Base-by-base conservation (phyloP, 2,329 filamentous ascomycete genomes). In the Aspergillus puulaauensis region DNA sequence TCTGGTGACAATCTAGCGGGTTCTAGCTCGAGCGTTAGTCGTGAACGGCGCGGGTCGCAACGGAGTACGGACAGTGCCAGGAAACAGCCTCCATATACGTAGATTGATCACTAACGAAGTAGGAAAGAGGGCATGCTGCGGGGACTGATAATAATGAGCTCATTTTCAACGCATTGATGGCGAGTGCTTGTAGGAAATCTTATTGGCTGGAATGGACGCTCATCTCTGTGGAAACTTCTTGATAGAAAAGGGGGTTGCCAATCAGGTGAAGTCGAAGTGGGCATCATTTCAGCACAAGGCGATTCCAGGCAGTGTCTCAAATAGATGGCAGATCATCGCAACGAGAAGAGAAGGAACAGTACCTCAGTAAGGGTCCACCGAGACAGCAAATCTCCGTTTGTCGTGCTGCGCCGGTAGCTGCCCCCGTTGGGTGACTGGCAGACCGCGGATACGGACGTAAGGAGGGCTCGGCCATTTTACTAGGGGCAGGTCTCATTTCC, bases 1-100 rank as follows among this genome's bases (percentile, higher is more conserved):
- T 70, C 69, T 62, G 66, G 61, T 57, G 61, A 59, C 55, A 56
- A 59, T 70, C 70, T 71, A 71, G 68, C 64, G 68, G 60, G 61
- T 69, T 72, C 70, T 72, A 71, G 69, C 63, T 62, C 63, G 53
- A 52, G 52, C 47, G 58, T 61, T 65, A 62, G 61, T 57, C 27
- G 21, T 51, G 47, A 39, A 58, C 61, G 61, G 59, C 55, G 56
- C 59, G 60, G 58, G 56, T 49, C 54, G 33, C 49, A 39, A 55
- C 58, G 56, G 58, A 54, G 21, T 21, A 21, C 21, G 21, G 21
- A 1, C 46, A 52, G 46, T 46, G 23, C 19, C 44, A 46, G 23
- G 8, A 31, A 31, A 31, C 31, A 3, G 11, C 6, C 44, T 31
- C 31, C 23, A 21, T 19, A 43, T 43, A 21, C 3, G 21, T 21